Evolutionary conservation across 371 early-diverging fungal genomes (phyloP).

Genomic region (Saksenaea oblongispora): DNA sequence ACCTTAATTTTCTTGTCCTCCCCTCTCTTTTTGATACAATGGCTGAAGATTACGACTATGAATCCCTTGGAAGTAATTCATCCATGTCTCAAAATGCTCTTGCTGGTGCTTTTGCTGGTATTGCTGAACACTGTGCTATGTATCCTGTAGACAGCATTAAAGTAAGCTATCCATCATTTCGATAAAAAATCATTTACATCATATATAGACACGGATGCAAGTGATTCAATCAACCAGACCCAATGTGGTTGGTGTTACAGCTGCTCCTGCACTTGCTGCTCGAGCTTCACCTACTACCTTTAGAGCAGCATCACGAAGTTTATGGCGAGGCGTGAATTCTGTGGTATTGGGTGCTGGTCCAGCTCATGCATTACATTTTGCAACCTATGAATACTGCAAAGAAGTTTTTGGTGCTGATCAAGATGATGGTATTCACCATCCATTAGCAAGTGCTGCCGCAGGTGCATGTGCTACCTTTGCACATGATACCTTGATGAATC

Average conservation of each 20-base stretch:
- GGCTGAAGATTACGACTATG: constrained; percentile 81
- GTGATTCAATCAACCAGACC: constrained; percentile 30
- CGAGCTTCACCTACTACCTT: constrained; percentile 2
- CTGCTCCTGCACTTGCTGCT: not conserved
- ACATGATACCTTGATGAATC: constrained; percentile 91
- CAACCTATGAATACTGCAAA: constrained; percentile 91
- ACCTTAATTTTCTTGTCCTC: not conserved
- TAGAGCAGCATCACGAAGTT: constrained; percentile 42
- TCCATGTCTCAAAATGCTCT: constrained; percentile 77
- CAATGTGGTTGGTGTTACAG: constrained; percentile 7
- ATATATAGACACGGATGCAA: constrained; percentile 51
- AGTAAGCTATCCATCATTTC: constrained; percentile 45
- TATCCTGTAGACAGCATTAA: constrained; percentile 95
- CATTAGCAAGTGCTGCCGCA: constrained; percentile 73
- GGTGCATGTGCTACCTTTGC: constrained; percentile 91
- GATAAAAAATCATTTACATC: no score
- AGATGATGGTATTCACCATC: constrained; percentile 50
- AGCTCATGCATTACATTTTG: constrained; percentile 95
- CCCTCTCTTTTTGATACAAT: constrained; percentile 6
- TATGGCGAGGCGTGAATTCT: constrained; percentile 94
- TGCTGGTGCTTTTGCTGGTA: constrained; percentile 96
- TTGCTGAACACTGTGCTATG: constrained; percentile 94
- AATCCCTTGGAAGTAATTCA: constrained; percentile 82
- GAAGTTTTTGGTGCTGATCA: constrained; percentile 61
- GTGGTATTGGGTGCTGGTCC: constrained; percentile 95